phyloP scores from a whole-genome alignment of 768 basidiomycete genomes.

The Hebeloma cylindrosporum region DNA sequence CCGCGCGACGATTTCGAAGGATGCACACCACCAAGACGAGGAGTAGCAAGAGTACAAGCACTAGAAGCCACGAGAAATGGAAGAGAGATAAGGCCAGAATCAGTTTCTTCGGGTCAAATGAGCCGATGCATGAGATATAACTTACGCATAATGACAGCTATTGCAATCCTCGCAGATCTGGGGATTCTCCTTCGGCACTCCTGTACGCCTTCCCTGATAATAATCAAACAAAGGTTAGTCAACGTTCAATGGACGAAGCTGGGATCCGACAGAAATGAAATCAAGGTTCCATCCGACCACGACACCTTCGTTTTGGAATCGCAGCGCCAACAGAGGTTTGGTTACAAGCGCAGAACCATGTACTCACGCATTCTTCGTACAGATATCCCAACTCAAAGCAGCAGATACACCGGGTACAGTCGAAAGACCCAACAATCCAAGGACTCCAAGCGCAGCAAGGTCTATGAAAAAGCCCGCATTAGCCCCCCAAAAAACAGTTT shows the following conservation, averaged over 20 bases:
- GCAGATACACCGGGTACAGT: slow-evolving; percentile 24
- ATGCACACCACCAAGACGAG: slow-evolving; percentile 17
- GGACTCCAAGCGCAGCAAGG: slow-evolving; percentile 14
- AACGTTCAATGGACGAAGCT: not conserved
- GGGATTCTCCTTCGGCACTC: slow-evolving; percentile 20
- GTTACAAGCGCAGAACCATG: too few species aligned
- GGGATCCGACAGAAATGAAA: not conserved
- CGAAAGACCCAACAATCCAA: slow-evolving; percentile 21
- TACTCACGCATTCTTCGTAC: slow-evolving; percentile 27
- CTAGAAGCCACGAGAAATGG: slow-evolving; percentile 5
- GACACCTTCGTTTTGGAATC: too few species aligned
- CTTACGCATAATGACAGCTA: slow-evolving; percentile 22
- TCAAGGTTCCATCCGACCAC: too few species aligned
- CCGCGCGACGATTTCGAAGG: slow-evolving; percentile 18
- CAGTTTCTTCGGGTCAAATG: not conserved
- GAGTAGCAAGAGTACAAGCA: slow-evolving; percentile 21
- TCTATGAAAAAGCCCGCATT: slow-evolving; percentile 13
- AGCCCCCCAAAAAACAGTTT: not conserved
- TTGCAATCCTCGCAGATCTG: slow-evolving; percentile 21
- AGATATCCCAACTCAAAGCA: slow-evolving; percentile 24
- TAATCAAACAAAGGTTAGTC: not conserved
- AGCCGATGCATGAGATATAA: too few species aligned
- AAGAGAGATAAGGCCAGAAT: not conserved
- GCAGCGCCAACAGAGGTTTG: too few species aligned
- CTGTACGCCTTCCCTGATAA: slow-evolving; percentile 20